Percentiles rank a stretch among this genome's conserved stretches.
Evolutionary conservation across 495 filamentous ascomycete species (phyloP).

Genomic region (Aspergillus heteromorphus): DNA sequence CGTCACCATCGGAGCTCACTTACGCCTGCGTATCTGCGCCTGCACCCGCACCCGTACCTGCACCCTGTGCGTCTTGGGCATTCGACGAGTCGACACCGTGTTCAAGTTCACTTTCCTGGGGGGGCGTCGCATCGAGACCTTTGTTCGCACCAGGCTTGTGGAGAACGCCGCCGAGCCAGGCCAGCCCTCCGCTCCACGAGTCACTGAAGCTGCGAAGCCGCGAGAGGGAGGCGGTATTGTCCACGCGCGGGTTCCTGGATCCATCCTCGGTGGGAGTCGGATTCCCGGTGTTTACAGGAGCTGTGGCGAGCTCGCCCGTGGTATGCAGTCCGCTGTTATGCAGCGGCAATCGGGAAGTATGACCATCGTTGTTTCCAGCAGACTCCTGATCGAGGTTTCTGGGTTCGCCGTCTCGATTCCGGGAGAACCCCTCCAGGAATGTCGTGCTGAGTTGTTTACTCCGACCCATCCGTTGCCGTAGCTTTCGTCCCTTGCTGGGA

Average conservation of each 20-base stretch:
- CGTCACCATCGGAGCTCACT: neutral
- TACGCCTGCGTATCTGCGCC: slow-evolving; percentile 6
- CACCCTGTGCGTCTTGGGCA: neutral
- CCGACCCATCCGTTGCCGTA: slow-evolving; percentile 20
- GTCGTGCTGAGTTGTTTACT: slow-evolving; percentile 27
- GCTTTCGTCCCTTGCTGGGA: slow-evolving; percentile 31
- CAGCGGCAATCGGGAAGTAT: slow-evolving; percentile 17
- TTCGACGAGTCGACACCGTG: neutral
- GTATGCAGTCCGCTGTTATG: slow-evolving; percentile 29
- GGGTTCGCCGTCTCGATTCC: slow-evolving; percentile 16
- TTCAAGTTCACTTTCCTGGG: neutral
- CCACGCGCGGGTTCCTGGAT: slow-evolving; percentile 7
- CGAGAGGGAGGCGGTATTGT: slow-evolving; percentile 16
- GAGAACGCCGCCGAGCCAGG: slow-evolving; percentile 36
- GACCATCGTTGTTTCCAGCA: slow-evolving; percentile 10
- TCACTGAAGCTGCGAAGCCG: slow-evolving; percentile 43
- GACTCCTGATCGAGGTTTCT: slow-evolving; percentile 8
- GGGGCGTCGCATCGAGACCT: neutral
- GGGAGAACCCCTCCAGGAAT: slow-evolving; percentile 17
- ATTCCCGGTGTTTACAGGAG: slow-evolving; percentile 20
- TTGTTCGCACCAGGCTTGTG: slow-evolving; percentile 10
- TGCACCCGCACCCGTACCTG: neutral
- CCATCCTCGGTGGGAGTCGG: slow-evolving; percentile 22
- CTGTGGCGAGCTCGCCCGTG: slow-evolving; percentile 19
- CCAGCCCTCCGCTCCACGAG: slow-evolving; percentile 37